phyloP scores from a whole-genome alignment of 805 yeast genomes.

The Lachancea quebecensis region DNA sequence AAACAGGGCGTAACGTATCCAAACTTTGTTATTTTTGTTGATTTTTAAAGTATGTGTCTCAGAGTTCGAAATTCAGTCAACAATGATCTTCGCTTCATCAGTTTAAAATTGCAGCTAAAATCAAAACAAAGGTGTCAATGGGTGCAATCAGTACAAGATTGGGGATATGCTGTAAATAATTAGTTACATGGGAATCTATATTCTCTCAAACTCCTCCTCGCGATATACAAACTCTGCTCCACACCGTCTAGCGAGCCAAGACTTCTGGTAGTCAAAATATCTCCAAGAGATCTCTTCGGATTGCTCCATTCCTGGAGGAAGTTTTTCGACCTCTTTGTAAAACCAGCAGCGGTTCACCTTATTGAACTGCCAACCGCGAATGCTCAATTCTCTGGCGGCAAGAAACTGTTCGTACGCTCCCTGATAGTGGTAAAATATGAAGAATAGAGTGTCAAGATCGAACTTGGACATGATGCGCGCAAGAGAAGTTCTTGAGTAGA shows the following conservation, averaged over 20 bases:
- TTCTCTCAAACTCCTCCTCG: slow-evolving; percentile 46
- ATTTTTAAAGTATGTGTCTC: too few species aligned
- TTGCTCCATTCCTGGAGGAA: slow-evolving; percentile 71
- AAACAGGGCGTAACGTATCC: neutral
- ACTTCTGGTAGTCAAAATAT: slow-evolving; percentile 76
- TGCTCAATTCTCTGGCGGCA: slow-evolving; percentile 73
- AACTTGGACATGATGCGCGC: slow-evolving; percentile 63
- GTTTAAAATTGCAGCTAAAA: too few species aligned
- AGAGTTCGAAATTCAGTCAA: too few species aligned
- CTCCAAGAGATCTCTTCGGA: slow-evolving; percentile 50
- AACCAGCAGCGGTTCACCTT: slow-evolving; percentile 33
- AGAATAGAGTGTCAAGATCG: slow-evolving; percentile 82
- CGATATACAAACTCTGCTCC: slow-evolving; percentile 26
- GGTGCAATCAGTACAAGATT: neutral
- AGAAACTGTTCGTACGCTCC: slow-evolving; percentile 64
- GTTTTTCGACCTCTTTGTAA: slow-evolving; percentile 64
- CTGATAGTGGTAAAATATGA: slow-evolving; percentile 79
- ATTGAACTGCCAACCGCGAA: slow-evolving; percentile 74
- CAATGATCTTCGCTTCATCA: too few species aligned
- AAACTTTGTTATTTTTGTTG: too few species aligned
- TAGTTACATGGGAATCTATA: slow-evolving; percentile 8
- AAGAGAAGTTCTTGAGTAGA: slow-evolving; percentile 34
- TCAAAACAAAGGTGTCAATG: too few species aligned
- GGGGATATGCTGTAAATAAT: slow-evolving; percentile 3
- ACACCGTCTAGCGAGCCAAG: slow-evolving; percentile 54